Conservation (phyloP, 2,329 filamentous ascomycete species). For the Xylaria sp. region DNA sequence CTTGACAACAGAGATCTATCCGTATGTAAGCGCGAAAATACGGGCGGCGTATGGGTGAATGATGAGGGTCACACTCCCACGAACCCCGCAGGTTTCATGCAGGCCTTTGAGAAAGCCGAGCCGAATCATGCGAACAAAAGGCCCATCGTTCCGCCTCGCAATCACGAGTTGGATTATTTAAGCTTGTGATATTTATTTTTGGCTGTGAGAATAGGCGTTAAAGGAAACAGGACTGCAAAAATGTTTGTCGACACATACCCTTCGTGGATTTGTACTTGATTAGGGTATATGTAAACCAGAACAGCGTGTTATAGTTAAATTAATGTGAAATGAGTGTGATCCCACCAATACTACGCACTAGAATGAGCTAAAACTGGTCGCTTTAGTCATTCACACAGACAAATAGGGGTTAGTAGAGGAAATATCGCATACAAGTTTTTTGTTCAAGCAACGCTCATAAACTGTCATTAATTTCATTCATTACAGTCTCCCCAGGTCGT, state of each 20-base stretch:
- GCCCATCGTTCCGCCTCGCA: constrained; percentile 8
- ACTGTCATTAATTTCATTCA: not conserved
- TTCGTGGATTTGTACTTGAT: constrained; percentile 1
- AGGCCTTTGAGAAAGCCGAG: not conserved
- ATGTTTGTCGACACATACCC: constrained; percentile 7
- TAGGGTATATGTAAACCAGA: constrained; percentile 10
- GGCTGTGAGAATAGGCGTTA: not conserved
- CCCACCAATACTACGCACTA: not conserved
- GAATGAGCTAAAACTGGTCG: not conserved
- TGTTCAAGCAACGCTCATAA: no score
- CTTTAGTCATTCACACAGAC: not conserved
- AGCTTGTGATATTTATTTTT: constrained; percentile 28
- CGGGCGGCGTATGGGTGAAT: constrained; percentile 22
- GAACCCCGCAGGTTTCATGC: constrained; percentile 9
- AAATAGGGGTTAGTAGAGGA: not conserved
- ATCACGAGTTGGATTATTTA: constrained; percentile 38
- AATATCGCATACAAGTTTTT: not conserved
- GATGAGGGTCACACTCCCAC: constrained; percentile 15
- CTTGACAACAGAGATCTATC: not conserved
- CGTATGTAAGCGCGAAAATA: constrained; percentile 28
- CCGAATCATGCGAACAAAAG: not conserved
- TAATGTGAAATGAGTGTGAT: constrained; percentile 4
- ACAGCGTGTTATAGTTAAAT: not conserved
- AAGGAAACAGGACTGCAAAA: not conserved
- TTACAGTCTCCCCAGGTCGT: not conserved